phyloP scores from a whole-genome alignment of 1,139 yeast species.

The Hanseniaspora gamundiae region DNA sequence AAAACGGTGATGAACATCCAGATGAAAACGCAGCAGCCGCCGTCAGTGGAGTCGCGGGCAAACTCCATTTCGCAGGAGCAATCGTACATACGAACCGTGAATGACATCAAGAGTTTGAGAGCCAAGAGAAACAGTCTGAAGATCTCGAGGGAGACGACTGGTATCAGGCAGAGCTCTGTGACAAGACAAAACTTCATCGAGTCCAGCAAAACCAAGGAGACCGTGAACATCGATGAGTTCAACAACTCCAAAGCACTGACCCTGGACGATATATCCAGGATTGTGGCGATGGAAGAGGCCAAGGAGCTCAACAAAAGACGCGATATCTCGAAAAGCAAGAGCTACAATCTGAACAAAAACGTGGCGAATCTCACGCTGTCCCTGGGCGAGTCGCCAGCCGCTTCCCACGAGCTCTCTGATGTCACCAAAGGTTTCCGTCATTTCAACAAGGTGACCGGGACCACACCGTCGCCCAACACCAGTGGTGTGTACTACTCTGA shows the following conservation, averaged over 20 bases:
- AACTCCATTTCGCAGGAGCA: conserved; percentile 14
- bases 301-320: conserved; percentile 51
- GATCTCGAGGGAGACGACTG: conserved; percentile 19
- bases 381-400: not conserved
- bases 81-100: conserved; percentile 55
- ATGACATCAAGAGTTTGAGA: conserved; percentile 67
- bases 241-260: conserved; percentile 80
- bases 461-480: conserved; percentile 13
- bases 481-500: conserved; percentile 58
- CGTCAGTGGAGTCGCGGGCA: conserved; percentile 3
- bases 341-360: conserved; percentile 19
- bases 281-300: conserved; percentile 95
- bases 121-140: conserved; percentile 62
- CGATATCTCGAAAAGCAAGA: conserved; percentile 41
- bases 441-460: conserved; percentile 20
- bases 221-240: conserved; percentile 26
- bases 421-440: conserved; percentile 19
- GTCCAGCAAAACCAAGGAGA: conserved; percentile 17
- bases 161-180: conserved; percentile 6
- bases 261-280: conserved; percentile 89
- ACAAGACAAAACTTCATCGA: not conserved
- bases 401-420: not conserved
- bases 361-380: conserved; percentile 7
- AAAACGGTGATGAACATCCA: conserved; percentile 51
- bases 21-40: conserved; percentile 13